phyloP scores from a whole-genome alignment of 331 rosid genomes.

The Rhamnella rubrinervis region DNA sequence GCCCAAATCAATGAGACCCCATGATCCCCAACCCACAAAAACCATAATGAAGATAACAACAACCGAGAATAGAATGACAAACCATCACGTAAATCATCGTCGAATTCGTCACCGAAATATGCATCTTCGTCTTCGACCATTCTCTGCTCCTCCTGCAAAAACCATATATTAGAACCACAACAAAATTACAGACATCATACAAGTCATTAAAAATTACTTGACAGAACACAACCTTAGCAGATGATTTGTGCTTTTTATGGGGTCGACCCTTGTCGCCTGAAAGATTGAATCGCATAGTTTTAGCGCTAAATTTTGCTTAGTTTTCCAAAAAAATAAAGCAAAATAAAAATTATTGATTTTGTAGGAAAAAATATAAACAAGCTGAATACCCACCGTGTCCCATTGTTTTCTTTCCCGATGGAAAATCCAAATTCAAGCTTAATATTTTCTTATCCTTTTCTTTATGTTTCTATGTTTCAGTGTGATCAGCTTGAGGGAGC shows the following conservation, averaged over 20 bases:
- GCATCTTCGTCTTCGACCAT: conserved; percentile 45
- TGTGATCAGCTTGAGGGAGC: background rate
- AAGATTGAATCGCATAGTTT: background rate
- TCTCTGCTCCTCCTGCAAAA: conserved; percentile 55
- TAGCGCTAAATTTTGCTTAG: background rate
- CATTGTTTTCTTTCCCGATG: conserved; percentile 4
- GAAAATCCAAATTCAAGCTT: background rate
- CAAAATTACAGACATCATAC: background rate
- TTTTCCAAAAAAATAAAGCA: background rate
- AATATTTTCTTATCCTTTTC: too few relatives aligned
- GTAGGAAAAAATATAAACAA: background rate
- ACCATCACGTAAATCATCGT: conserved; percentile 65
- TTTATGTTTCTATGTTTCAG: background rate
- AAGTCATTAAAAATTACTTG: background rate
- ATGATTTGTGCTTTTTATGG: conserved; percentile 55
- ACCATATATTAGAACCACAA: background rate
- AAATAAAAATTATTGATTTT: background rate
- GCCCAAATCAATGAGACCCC: conserved; percentile 4
- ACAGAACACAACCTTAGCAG: conserved; percentile 43
- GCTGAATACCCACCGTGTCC: conserved; percentile 29
- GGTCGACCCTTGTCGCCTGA: conserved; percentile 80
- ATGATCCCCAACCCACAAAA: conserved; percentile 17
- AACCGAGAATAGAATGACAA: background rate
- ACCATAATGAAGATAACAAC: background rate
- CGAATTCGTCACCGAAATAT: conserved; percentile 54